These are phyloP conservation scores for Vitis rotundifolia DNA, from an alignment of 164 flowering plant species.

Conservation along the genomic window DNA sequence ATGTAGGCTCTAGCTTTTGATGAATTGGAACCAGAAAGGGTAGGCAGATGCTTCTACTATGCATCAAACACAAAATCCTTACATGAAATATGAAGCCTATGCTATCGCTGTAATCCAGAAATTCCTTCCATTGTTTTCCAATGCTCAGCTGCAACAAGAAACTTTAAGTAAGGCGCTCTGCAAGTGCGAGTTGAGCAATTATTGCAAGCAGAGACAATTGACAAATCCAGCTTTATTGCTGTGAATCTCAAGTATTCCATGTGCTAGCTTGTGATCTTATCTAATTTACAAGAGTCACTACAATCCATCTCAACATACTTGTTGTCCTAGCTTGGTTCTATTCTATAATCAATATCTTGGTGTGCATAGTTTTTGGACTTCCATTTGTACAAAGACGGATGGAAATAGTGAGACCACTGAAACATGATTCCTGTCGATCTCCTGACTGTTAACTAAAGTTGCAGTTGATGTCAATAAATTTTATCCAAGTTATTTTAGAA, in stretches of 20 bases:
- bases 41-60: neutral
- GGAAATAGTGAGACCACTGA: no score
- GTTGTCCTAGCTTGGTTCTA: no score
- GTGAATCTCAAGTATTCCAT: no score
- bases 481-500: neutral
- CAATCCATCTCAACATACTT: no score
- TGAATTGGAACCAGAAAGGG: neutral
- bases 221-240: no score
- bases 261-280: no score
- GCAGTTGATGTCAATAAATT: neutral
- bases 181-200: neutral
- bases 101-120: slow-evolving; percentile 61
- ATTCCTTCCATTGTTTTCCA: slow-evolving; percentile 84
- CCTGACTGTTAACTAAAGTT: neutral
- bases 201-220: no score
- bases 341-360: no score
- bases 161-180: neutral
- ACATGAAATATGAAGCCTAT: slow-evolving; percentile 61
- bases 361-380: no score
- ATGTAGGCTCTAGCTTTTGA: neutral
- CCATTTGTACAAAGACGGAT: no score
- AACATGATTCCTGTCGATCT: no score
- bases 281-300: no score
- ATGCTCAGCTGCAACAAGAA: slow-evolving; percentile 49
- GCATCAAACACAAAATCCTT: slow-evolving; percentile 3